phyloP scores from a whole-genome alignment of 768 basidiomycete genomes.

The Lentinula raphanica region DNA sequence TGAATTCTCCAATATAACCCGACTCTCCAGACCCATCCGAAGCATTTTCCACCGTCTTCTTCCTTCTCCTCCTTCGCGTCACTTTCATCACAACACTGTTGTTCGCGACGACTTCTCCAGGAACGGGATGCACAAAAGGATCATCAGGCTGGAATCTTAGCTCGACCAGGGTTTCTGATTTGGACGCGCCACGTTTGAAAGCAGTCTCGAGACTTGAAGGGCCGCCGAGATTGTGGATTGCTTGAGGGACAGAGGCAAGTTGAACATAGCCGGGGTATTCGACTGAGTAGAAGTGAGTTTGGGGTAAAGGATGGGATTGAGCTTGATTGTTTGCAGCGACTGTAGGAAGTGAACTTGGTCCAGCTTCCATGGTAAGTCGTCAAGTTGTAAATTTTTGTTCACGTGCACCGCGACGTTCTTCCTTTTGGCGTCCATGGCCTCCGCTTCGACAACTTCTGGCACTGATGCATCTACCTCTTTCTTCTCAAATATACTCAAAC shows the following conservation, averaged over 20 bases:
- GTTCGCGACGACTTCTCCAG: conserved; percentile 71
- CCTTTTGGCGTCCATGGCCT: not conserved
- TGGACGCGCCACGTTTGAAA: conserved; percentile 66
- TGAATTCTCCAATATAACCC: conserved; percentile 60
- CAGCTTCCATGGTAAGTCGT: not conserved
- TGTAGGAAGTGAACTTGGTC: conserved; percentile 18
- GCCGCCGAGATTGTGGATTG: conserved; percentile 64
- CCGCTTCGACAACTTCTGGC: not conserved
- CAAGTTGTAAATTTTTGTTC: not conserved
- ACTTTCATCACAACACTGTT: conserved; percentile 84
- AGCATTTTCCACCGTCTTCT: conserved; percentile 22
- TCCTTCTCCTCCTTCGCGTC: conserved; percentile 67
- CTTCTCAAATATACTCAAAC: conserved; percentile 56
- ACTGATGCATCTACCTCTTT: conserved; percentile 21
- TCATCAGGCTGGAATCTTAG: conserved; percentile 69
- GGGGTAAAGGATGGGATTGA: conserved; percentile 37
- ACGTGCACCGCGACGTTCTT: not conserved
- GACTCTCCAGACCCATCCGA: conserved; percentile 16
- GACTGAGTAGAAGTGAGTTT: conserved; percentile 66
- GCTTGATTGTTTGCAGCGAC: conserved; percentile 10
- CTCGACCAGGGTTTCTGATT: conserved; percentile 65
- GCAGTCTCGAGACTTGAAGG: conserved; percentile 66
- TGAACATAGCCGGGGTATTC: conserved; percentile 90
- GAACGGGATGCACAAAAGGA: conserved; percentile 77
- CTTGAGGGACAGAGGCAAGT: conserved; percentile 52